Percentiles rank a stretch among this genome's conserved stretches.
These are phyloP conservation scores for Barnettozyma hawaiiensis DNA, from an alignment of 1,139 yeast genomes.

Conservation along the genomic window DNA sequence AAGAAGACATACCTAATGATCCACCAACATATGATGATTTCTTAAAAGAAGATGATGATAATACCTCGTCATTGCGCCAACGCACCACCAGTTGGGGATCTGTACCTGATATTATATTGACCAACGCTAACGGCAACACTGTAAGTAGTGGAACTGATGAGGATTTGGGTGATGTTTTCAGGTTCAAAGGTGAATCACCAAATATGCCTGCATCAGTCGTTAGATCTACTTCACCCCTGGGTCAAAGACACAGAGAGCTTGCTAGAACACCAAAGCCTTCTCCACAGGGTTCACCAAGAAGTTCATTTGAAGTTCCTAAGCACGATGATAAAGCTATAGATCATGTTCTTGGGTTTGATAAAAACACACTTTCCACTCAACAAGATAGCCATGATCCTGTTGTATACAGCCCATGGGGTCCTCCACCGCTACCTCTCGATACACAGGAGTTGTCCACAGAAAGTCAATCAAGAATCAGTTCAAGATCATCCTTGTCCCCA, in stretches of 20 bases:
- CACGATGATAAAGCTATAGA: constrained; percentile 9
- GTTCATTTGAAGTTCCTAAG: constrained; percentile 14
- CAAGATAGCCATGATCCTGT: constrained; percentile 6
- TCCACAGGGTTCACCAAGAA: constrained; percentile 17
- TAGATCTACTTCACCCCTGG: constrained; percentile 27
- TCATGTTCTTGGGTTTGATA: neutral
- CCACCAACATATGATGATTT: constrained; percentile 35
- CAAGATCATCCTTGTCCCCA: constrained; percentile 18
- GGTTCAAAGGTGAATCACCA: constrained; percentile 30
- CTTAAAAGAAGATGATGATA: constrained; percentile 24
- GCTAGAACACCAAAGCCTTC: constrained; percentile 18
- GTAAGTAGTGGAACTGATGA: constrained; percentile 17
- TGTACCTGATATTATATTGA: neutral
- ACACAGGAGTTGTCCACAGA: neutral
- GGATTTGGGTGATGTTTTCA: constrained; percentile 32
- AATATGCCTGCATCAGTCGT: constrained; percentile 31
- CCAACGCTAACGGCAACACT: neutral
- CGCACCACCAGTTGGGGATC: neutral
- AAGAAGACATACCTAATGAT: constrained; percentile 33
- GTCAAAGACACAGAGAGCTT: constrained; percentile 17
- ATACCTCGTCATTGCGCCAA: constrained; percentile 16
- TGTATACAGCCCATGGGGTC: neutral
- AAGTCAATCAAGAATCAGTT: constrained; percentile 15
- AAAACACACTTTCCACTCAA: constrained; percentile 3
- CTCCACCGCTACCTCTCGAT: neutral